Conservation (phyloP, 768 basidiomycete genomes). For the Mycena venus region DNA sequence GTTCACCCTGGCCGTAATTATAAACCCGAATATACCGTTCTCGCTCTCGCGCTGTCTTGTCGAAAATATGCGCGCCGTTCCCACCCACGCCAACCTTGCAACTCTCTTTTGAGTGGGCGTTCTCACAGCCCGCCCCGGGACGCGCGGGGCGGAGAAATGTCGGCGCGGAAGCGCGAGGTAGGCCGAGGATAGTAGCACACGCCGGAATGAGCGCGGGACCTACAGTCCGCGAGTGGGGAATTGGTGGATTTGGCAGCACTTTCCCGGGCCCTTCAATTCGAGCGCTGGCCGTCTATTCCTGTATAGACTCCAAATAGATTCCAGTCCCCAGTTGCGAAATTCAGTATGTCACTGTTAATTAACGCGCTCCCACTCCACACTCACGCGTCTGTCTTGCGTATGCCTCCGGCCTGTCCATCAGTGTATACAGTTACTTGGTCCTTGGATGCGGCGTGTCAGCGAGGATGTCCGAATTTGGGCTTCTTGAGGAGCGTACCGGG, state of each 20-base stretch:
- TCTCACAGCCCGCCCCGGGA: not conserved
- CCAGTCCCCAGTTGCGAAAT: no score
- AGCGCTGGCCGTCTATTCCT: no score
- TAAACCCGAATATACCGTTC: not conserved
- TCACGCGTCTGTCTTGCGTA: not conserved
- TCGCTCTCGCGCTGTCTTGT: not conserved
- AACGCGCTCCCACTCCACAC: slow-evolving; percentile 7
- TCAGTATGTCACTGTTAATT: not conserved
- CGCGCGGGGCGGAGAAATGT: not conserved
- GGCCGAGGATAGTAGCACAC: no score
- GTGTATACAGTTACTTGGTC: not conserved
- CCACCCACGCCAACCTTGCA: not conserved
- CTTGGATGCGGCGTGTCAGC: not conserved
- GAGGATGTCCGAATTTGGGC: not conserved
- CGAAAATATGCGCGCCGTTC: not conserved
- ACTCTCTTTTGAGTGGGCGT: not conserved
- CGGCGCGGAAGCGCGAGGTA: not conserved
- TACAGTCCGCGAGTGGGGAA: no score
- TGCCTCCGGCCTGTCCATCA: not conserved
- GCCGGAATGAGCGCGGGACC: no score
- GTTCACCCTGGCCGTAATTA: not conserved
- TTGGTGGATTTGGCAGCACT: no score
- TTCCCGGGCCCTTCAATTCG: no score
- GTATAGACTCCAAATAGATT: no score
- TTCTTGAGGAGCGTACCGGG: not conserved